Evolutionary conservation across 768 basidiomycete genomes (phyloP).

Genomic region (Termitomyces sp.): DNA sequence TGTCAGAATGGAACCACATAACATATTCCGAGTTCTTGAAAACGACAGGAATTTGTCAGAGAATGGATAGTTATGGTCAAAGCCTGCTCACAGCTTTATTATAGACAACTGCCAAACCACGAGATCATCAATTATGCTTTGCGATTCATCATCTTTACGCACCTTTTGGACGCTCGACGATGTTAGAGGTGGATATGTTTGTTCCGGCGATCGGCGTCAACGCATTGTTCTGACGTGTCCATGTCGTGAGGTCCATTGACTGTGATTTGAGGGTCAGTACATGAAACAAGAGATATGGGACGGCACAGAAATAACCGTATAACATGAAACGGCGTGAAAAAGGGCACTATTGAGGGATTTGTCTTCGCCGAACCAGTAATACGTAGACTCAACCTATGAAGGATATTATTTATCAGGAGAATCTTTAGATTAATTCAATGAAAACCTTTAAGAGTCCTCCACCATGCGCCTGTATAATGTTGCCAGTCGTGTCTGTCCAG

Average conservation of each 20-base stretch:
- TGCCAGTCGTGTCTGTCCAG: slow-evolving; percentile 63
- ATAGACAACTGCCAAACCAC: slow-evolving; percentile 41
- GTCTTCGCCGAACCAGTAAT: slow-evolving; percentile 66
- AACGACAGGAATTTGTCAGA: neutral
- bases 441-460: slow-evolving; percentile 55
- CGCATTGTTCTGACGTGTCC: slow-evolving; percentile 60
- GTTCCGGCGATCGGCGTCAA: slow-evolving; percentile 52
- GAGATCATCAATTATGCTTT: neutral
- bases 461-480: slow-evolving; percentile 63
- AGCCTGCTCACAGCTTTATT: slow-evolving; percentile 40
- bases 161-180: slow-evolving; percentile 68
- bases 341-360: slow-evolving; percentile 53
- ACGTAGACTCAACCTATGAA: slow-evolving; percentile 48
- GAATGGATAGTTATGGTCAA: neutral
- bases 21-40: slow-evolving; percentile 58
- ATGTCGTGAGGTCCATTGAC: slow-evolving; percentile 52
- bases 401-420: neutral
- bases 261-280: slow-evolving; percentile 6
- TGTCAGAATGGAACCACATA: slow-evolving; percentile 73
- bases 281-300: neutral
- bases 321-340: slow-evolving; percentile 61
- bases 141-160: neutral
- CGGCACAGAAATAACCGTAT: slow-evolving; percentile 34
- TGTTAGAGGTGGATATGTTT: slow-evolving; percentile 54
- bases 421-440: neutral